phyloP scores from a whole-genome alignment of 202 grass and related monocot species.

The Cymbopogon flexuosus region DNA sequence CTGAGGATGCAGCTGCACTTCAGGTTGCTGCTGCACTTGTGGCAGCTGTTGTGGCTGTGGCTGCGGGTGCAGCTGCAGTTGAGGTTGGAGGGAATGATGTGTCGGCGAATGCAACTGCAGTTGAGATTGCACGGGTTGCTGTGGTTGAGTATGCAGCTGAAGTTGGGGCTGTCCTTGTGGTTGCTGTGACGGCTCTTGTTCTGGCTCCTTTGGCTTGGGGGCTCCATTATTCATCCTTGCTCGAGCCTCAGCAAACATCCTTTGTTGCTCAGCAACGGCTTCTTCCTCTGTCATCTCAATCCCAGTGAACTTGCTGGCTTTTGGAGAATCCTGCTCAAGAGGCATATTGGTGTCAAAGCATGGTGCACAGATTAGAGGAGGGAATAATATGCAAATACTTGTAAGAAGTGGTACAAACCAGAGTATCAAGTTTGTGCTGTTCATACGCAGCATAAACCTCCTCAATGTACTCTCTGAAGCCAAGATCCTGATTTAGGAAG shows the following conservation, averaged over 20 bases:
- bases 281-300: constrained; percentile 98
- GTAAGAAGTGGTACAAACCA: constrained; percentile 49
- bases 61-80: constrained; percentile 10
- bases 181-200: constrained; percentile 37
- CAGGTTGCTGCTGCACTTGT: not conserved
- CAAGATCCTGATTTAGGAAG: constrained; percentile 70
- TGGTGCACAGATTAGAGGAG: not conserved
- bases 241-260: constrained; percentile 96
- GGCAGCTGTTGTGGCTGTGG: constrained; percentile 1
- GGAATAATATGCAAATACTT: not conserved
- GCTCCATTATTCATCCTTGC: constrained; percentile 93
- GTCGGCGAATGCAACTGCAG: not conserved
- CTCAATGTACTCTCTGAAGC: constrained; percentile 89
- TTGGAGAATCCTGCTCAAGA: constrained; percentile 73
- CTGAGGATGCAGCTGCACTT: constrained; percentile 10
- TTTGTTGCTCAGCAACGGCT: constrained; percentile 90
- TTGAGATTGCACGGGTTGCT: constrained; percentile 13
- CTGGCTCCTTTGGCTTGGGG: constrained; percentile 47
- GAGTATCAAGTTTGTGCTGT: constrained; percentile 91
- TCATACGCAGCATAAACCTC: constrained; percentile 91
- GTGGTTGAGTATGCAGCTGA: constrained; percentile 22
- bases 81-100: constrained; percentile 5
- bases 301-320: constrained; percentile 77
- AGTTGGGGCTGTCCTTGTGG: not conserved
- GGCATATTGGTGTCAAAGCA: constrained; percentile 10